A percentile compares a stretch with the other conserved stretches of the same genome.
phyloP scores from a whole-genome alignment of 441 rosid species.

The Adansonia grandidieri region DNA sequence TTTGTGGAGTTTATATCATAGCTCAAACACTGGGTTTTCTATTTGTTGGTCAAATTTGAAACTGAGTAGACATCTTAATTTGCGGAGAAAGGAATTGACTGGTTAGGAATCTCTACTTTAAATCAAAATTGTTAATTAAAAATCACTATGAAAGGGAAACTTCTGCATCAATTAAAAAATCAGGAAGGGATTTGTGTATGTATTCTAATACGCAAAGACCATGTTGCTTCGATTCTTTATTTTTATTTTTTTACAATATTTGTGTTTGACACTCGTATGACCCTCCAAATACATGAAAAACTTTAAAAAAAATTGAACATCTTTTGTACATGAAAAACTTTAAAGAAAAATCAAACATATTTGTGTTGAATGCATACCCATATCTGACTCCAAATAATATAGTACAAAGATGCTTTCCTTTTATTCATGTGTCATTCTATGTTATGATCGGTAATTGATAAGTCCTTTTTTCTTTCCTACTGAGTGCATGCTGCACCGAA shows the following conservation, averaged over 20 bases:
- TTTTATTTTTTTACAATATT: too few species aligned
- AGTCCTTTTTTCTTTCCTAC: neutral
- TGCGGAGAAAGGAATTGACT: slow-evolving; percentile 10
- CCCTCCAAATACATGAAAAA: too few species aligned
- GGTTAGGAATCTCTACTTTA: neutral
- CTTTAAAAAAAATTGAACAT: too few species aligned
- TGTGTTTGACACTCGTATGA: too few species aligned
- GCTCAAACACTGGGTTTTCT: neutral
- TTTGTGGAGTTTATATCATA: neutral
- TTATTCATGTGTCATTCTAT: neutral
- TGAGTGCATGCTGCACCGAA: neutral
- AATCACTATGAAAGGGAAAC: slow-evolving; percentile 10
- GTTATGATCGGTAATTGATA: neutral
- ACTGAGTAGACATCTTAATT: neutral
- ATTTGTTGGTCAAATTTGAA: neutral
- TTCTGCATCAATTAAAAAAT: slow-evolving; percentile 5
- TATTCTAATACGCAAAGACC: neutral
- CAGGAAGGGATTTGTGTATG: neutral
- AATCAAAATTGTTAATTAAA: neutral
- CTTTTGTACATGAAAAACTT: too few species aligned
- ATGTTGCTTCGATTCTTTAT: too few species aligned
- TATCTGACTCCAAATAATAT: too few species aligned
- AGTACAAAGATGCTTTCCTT: slow-evolving; percentile 20
- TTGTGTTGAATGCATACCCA: too few species aligned
- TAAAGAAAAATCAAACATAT: too few species aligned